Conservation (phyloP, 2,329 filamentous ascomycete genomes). For the Calycina herbarum region DNA sequence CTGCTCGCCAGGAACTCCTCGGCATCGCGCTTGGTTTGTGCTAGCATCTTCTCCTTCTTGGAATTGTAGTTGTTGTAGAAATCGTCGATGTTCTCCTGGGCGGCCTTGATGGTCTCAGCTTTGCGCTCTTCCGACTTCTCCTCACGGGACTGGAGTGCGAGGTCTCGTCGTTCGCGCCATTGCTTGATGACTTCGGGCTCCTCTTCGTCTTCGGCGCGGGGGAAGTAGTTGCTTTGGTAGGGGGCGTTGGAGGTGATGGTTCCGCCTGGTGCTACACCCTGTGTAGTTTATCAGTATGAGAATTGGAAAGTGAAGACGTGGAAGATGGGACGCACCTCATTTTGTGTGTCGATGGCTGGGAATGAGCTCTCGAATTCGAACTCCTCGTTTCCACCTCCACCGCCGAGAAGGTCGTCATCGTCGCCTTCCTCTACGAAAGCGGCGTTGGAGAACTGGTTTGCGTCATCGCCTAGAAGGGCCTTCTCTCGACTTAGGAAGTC, state of each 20-base stretch:
- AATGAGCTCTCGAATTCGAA: constrained; percentile 82
- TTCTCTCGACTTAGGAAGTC: constrained; percentile 93
- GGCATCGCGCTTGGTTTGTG: constrained; percentile 86
- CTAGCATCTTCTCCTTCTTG: constrained; percentile 92
- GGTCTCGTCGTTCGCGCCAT: constrained; percentile 90
- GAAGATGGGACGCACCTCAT: constrained; percentile 57
- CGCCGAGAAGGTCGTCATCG: constrained; percentile 68
- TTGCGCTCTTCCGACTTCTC: constrained; percentile 82
- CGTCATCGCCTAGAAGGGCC: constrained; percentile 85
- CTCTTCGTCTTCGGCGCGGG: constrained; percentile 61
- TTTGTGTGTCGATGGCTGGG: constrained; percentile 69
- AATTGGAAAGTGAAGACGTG: background rate
- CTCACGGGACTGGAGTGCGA: constrained; percentile 77
- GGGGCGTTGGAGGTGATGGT: constrained; percentile 64
- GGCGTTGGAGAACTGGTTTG: constrained; percentile 76
- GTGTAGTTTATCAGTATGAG: constrained; percentile 15
- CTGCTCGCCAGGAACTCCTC: constrained; percentile 87
- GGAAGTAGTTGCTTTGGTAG: constrained; percentile 32
- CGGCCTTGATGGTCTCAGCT: constrained; percentile 81
- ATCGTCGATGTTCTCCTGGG: constrained; percentile 93
- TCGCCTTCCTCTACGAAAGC: constrained; percentile 64
- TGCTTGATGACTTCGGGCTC: constrained; percentile 86
- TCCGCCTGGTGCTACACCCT: constrained; percentile 73
- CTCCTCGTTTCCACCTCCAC: constrained; percentile 47
- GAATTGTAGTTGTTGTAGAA: constrained; percentile 99